Conservation (phyloP, 805 yeast species). For the Candida boleticola region DNA sequence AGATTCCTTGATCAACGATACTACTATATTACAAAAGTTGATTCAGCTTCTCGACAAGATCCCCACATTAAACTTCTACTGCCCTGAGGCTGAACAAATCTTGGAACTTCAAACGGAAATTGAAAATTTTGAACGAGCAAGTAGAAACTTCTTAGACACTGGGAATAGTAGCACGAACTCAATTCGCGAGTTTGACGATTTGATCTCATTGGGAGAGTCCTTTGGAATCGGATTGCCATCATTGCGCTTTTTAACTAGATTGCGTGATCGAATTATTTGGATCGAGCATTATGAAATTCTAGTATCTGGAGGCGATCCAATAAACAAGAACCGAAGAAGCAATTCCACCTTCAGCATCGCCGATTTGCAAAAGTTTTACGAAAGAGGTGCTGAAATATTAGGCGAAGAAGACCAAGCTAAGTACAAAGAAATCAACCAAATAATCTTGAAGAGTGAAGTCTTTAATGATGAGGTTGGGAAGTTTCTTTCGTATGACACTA, state of each 20-base stretch:
- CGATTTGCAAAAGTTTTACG: constrained; percentile 26
- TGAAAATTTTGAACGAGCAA: constrained; percentile 48
- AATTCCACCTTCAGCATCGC: constrained; percentile 32
- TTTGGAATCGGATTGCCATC: constrained; percentile 59
- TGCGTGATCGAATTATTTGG: constrained; percentile 38
- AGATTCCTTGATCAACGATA: constrained; percentile 1
- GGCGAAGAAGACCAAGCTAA: constrained; percentile 34
- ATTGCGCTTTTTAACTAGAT: constrained; percentile 31
- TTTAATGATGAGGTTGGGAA: constrained; percentile 17
- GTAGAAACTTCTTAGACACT: constrained; percentile 35
- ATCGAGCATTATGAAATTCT: constrained; percentile 27
- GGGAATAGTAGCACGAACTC: constrained; percentile 23
- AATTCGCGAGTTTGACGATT: constrained; percentile 47
- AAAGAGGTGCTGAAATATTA: constrained; percentile 26
- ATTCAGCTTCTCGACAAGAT: constrained; percentile 43
- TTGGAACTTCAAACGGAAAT: constrained; percentile 53
- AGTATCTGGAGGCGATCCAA: constrained; percentile 41
- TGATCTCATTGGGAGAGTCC: constrained; percentile 57
- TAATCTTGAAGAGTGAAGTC: constrained; percentile 23
- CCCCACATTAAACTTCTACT: constrained; percentile 47
- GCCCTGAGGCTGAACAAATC: constrained; percentile 61
- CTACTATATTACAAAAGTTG: constrained; percentile 28
- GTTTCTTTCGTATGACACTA: constrained; percentile 16
- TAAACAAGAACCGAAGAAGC: constrained; percentile 20
- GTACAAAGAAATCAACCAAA: constrained; percentile 19